phyloP scores from a whole-genome alignment of 1,284 basidiomycete species.

The Flammula alnicola region DNA sequence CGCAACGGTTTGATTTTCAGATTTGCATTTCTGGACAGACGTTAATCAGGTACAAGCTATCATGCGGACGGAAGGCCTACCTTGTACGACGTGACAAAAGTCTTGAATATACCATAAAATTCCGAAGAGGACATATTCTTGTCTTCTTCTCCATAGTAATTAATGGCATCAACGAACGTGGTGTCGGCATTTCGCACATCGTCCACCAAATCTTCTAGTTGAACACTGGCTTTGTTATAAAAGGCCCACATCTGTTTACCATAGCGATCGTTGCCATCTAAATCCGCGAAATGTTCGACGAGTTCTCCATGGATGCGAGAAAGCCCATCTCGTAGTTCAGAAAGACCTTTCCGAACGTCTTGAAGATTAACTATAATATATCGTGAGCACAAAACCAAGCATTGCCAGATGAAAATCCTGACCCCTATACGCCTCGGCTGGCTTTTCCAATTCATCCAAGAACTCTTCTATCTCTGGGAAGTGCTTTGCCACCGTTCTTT shows the following conservation, averaged over 20 bases:
- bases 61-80: conserved; percentile 43
- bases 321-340: conserved; percentile 79
- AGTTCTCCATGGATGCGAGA: conserved; percentile 80
- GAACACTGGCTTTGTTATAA: conserved; percentile 70
- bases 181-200: conserved; percentile 84
- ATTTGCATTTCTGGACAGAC: conserved; percentile 77
- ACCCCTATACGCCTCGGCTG: conserved; percentile 94
- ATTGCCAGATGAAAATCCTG: conserved; percentile 24
- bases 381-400: conserved; percentile 2
- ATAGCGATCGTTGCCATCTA: conserved; percentile 76
- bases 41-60: conserved; percentile 10
- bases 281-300: conserved; percentile 76
- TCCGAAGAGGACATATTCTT: conserved; percentile 82
- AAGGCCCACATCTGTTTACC: conserved; percentile 91
- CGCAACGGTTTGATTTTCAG: conserved; percentile 71
- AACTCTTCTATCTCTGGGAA: conserved; percentile 91
- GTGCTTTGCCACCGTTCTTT: conserved; percentile 86
- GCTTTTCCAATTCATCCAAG: conserved; percentile 86
- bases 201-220: conserved; percentile 83
- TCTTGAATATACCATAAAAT: conserved; percentile 95
- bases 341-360: conserved; percentile 76
- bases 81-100: conserved; percentile 90
- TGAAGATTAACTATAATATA: conserved; percentile 66
- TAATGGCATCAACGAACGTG: conserved; percentile 81
- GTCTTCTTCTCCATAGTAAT: conserved; percentile 91